phyloP scores from a whole-genome alignment of 371 early-diverging fungal genomes.

The Mycotypha africana region DNA sequence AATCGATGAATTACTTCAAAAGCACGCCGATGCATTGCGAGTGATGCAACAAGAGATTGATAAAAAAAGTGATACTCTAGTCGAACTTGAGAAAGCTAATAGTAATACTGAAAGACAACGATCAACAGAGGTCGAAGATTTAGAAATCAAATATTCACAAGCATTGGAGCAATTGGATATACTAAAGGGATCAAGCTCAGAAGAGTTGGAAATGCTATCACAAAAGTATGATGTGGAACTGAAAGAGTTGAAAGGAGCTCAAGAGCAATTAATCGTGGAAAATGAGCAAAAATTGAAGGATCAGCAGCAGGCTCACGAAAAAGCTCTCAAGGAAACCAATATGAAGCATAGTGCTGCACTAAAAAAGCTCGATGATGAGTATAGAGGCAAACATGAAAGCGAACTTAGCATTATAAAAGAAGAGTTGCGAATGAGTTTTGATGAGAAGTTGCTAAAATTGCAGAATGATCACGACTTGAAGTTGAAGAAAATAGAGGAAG shows the following conservation, averaged over 20 bases:
- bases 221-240: conserved; percentile 12
- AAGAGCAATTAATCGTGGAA: neutral
- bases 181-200: conserved; percentile 4
- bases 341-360: too few relatives aligned
- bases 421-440: too few relatives aligned
- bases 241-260: neutral
- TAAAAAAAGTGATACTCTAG: neutral
- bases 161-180: conserved; percentile 9
- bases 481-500: too few relatives aligned
- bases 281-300: neutral
- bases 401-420: too few relatives aligned
- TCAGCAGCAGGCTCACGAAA: too few relatives aligned
- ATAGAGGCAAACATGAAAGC: too few relatives aligned
- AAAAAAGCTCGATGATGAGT: too few relatives aligned
- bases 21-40: neutral
- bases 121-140: neutral
- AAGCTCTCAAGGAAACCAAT: neutral
- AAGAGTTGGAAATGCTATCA: conserved; percentile 8
- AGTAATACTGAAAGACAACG: conserved; percentile 1
- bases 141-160: conserved; percentile 7
- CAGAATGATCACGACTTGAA: too few relatives aligned
- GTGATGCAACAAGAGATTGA: neutral
- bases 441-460: too few relatives aligned
- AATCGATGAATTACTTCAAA: neutral
- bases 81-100: neutral